These are phyloP conservation scores for Geranium rotundifolium DNA, from an alignment of 345 rosid genomes.

Conservation along the genomic window DNA sequence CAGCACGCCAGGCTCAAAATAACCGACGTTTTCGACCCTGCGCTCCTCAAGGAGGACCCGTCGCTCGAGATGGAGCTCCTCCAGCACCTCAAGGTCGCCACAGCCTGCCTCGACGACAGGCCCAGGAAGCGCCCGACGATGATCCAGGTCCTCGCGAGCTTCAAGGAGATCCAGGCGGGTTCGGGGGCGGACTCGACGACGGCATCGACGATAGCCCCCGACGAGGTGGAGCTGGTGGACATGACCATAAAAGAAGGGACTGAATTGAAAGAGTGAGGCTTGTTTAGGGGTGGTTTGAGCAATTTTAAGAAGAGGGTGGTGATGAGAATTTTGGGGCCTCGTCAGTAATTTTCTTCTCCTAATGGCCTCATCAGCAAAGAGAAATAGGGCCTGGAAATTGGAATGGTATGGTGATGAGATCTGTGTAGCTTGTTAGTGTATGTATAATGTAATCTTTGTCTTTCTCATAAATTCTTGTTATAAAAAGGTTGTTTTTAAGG, in stretches of 20 bases:
- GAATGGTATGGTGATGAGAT: too few species aligned
- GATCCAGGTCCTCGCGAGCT: slow-evolving; percentile 66
- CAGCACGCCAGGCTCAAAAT: slow-evolving; percentile 67
- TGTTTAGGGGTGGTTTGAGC: background rate
- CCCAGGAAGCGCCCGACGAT: slow-evolving; percentile 60
- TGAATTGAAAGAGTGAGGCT: slow-evolving; percentile 32
- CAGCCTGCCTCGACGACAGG: slow-evolving; percentile 78
- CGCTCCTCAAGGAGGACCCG: slow-evolving; percentile 65
- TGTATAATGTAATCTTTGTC: slow-evolving; percentile 20
- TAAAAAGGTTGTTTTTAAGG: slow-evolving; percentile 10
- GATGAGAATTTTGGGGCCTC: slow-evolving; percentile 3
- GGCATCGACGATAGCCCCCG: slow-evolving; percentile 55
- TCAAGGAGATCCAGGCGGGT: slow-evolving; percentile 74
- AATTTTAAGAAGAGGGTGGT: slow-evolving; percentile 19
- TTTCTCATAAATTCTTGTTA: slow-evolving; percentile 17
- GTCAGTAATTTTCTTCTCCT: background rate
- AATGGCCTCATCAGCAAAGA: background rate
- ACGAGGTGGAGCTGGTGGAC: slow-evolving; percentile 57
- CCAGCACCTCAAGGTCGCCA: slow-evolving; percentile 60
- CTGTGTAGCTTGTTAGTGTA: slow-evolving; percentile 1
- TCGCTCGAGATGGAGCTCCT: slow-evolving; percentile 59
- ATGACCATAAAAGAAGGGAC: slow-evolving; percentile 80
- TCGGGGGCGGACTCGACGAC: slow-evolving; percentile 68
- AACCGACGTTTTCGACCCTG: slow-evolving; percentile 74
- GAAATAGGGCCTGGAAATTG: background rate